phyloP scores from a whole-genome alignment of 768 basidiomycete species.

The Lentinula lateritia region DNA sequence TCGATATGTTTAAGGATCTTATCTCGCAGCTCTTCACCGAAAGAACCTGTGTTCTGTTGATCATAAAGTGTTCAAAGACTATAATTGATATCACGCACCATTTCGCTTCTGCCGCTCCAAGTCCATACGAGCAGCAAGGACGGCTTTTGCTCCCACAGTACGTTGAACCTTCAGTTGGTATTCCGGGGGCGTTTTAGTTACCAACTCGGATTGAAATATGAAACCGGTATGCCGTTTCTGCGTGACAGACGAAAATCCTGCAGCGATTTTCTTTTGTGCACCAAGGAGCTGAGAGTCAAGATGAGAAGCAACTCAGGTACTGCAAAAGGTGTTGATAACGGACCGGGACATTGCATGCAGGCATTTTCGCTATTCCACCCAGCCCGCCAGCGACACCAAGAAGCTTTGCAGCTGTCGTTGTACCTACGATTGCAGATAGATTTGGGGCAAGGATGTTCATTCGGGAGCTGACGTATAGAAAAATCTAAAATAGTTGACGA shows the following conservation, averaged over 20 bases:
- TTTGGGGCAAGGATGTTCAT: conserved; percentile 99
- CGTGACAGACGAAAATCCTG: conserved; percentile 84
- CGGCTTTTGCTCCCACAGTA: conserved; percentile 88
- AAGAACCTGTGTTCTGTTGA: conserved; percentile 45
- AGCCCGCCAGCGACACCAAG: conserved; percentile 96
- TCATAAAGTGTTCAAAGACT: not conserved
- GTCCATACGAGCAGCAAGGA: conserved; percentile 90
- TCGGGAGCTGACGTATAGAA: conserved; percentile 98
- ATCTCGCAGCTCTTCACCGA: conserved; percentile 72
- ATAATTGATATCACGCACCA: conserved; percentile 41
- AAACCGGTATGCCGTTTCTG: conserved; percentile 95
- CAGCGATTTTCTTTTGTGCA: conserved; percentile 86
- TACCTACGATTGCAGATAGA: conserved; percentile 96
- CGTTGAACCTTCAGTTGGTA: conserved; percentile 90
- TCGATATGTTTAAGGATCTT: conserved; percentile 94
- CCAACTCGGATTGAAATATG: conserved; percentile 89
- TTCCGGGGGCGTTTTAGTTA: conserved; percentile 81
- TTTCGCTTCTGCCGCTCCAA: conserved; percentile 79
- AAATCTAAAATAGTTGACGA: conserved; percentile 54
- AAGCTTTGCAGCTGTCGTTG: conserved; percentile 96
- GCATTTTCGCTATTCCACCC: conserved; percentile 87
- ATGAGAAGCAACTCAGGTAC: not conserved
- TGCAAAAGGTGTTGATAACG: conserved; percentile 21
- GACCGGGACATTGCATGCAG: conserved; percentile 91
- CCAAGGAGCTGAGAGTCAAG: conserved; percentile 68